Evolutionary conservation across 2,329 filamentous ascomycete genomes (phyloP).

Genomic region (Nemania sp.): DNA sequence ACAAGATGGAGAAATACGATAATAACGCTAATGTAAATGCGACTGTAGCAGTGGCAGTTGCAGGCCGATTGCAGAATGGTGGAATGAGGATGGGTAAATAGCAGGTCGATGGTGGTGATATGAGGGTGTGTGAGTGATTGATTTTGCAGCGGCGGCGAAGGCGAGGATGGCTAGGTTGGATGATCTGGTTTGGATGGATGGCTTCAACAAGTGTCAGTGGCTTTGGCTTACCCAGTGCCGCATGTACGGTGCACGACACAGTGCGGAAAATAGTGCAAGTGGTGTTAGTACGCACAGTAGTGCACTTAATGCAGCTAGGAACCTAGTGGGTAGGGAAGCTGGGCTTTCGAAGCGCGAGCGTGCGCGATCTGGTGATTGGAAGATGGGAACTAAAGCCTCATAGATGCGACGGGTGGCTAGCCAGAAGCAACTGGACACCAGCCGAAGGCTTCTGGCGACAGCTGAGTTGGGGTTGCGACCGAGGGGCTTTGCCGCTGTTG

Average conservation of each 20-base stretch:
- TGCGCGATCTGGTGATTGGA: conserved; percentile 7
- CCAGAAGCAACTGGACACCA: too few relatives aligned
- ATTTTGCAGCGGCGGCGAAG: conserved; percentile 37
- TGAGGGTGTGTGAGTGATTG: conserved; percentile 25
- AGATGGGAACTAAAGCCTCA: background rate
- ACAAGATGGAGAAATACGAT: conserved; percentile 20
- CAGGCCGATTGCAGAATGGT: conserved; percentile 8
- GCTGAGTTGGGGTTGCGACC: background rate
- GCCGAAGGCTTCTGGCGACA: conserved; percentile 13
- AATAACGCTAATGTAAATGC: conserved; percentile 14
- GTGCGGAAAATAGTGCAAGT: conserved; percentile 19
- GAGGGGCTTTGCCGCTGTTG: conserved; percentile 1
- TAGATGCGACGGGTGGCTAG: too few relatives aligned
- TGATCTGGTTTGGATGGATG: conserved; percentile 32
- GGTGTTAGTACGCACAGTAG: conserved; percentile 17
- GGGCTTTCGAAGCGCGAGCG: conserved; percentile 16
- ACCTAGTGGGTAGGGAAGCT: conserved; percentile 28
- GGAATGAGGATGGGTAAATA: conserved; percentile 14
- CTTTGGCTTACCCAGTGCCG: conserved; percentile 17
- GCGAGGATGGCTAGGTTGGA: conserved; percentile 34
- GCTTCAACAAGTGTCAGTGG: conserved; percentile 23
- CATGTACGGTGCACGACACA: conserved; percentile 20
- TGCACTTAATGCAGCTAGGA: conserved; percentile 14
- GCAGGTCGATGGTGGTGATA: conserved; percentile 9
- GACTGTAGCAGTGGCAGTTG: conserved; percentile 20